Evolutionary conservation across 1,284 basidiomycete genomes (phyloP).

Genomic region (Rugosomyces carneus): DNA sequence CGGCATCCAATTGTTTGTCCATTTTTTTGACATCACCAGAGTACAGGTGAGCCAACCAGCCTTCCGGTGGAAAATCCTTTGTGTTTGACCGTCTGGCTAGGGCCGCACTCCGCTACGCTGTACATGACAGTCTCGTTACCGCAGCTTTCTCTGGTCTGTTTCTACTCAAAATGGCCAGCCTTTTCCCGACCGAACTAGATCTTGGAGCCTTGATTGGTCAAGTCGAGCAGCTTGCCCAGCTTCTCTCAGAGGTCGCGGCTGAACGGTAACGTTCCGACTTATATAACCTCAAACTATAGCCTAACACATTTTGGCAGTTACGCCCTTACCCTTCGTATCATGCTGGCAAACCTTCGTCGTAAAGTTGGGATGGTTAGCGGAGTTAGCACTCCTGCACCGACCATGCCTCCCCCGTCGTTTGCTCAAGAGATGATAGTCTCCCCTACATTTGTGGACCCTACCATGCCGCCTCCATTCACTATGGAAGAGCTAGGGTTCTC

Average conservation of each 20-base stretch:
- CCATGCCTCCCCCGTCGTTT: slow-evolving; percentile 42
- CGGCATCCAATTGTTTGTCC: slow-evolving; percentile 77
- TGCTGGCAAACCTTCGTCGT: slow-evolving; percentile 83
- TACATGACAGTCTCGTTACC: slow-evolving; percentile 89
- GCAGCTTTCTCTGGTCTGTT: slow-evolving; percentile 91
- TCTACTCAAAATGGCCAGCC: slow-evolving; percentile 85
- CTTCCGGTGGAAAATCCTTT: not conserved
- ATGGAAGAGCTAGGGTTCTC: slow-evolving; percentile 78
- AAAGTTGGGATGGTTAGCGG: slow-evolving; percentile 70
- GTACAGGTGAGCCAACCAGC: slow-evolving; percentile 52
- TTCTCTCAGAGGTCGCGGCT: slow-evolving; percentile 82
- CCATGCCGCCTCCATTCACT: slow-evolving; percentile 61
- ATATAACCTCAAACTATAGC: slow-evolving; percentile 7
- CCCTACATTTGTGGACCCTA: slow-evolving; percentile 50
- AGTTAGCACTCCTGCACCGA: slow-evolving; percentile 41
- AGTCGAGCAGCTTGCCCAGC: slow-evolving; percentile 78
- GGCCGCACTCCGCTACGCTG: slow-evolving; percentile 80
- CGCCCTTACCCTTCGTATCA: slow-evolving; percentile 82
- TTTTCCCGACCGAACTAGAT: slow-evolving; percentile 80
- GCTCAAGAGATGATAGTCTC: slow-evolving; percentile 53
- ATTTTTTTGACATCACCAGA: slow-evolving; percentile 75
- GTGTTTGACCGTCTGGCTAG: slow-evolving; percentile 29
- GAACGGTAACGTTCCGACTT: slow-evolving; percentile 49
- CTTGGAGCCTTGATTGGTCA: slow-evolving; percentile 66
- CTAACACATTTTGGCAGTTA: slow-evolving; percentile 43